A percentile compares a stretch with the other conserved stretches of the same genome.
Conservation (phyloP, 352 stramenopile species). For the Phytopythium cucurbitacearum region DNA sequence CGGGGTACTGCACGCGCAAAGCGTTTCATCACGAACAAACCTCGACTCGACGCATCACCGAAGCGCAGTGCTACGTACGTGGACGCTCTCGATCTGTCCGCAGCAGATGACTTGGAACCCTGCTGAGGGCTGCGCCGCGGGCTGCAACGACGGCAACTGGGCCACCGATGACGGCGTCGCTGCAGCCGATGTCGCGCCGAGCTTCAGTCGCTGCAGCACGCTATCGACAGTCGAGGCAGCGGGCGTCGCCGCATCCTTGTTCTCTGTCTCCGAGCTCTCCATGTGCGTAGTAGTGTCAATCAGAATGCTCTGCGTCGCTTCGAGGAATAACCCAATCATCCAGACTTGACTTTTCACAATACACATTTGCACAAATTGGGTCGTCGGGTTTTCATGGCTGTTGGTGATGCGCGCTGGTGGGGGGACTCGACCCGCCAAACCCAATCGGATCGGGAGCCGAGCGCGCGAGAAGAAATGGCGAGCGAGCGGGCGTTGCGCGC, state of each 20-base stretch:
- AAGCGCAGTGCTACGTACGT: conserved; percentile 20
- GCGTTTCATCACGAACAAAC: background rate
- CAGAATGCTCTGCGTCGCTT: no score
- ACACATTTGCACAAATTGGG: no score
- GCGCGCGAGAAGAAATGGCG: conserved; percentile 19
- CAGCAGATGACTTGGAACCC: conserved; percentile 59
- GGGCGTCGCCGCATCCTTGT: no score
- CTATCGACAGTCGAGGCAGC: no score
- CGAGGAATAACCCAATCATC: no score
- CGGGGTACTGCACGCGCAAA: conserved; percentile 42
- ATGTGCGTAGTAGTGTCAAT: no score
- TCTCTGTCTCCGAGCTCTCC: no score
- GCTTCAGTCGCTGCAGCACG: no score
- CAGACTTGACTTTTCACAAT: no score
- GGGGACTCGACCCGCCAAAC: conserved; percentile 8
- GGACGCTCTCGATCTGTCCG: conserved; percentile 54
- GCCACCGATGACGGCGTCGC: conserved; percentile 1
- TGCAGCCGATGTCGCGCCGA: no score
- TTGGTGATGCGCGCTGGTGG: background rate
- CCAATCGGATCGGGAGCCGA: conserved; percentile 10
- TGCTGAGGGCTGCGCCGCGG: conserved; percentile 17
- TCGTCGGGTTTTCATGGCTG: no score
- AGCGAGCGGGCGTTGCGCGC: conserved; percentile 50
- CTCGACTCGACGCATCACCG: background rate
- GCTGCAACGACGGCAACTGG: background rate